Percentiles rank a stretch among this genome's conserved stretches.
phyloP scores from a whole-genome alignment of 345 rosid genomes.

The Orychophragmus violaceus region DNA sequence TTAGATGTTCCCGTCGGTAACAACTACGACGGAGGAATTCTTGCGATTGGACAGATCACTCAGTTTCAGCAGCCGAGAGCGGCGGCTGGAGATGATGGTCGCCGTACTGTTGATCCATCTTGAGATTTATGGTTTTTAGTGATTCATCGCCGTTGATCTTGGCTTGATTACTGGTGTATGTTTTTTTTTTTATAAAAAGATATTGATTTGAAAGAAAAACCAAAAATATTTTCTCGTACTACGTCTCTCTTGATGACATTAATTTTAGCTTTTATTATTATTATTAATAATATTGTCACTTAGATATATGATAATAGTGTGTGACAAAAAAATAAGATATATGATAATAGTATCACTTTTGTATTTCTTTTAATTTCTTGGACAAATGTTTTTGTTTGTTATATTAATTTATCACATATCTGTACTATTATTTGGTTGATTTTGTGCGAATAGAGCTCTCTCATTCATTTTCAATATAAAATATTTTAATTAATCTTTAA shows the following conservation, averaged over 20 bases:
- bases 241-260: slow-evolving; percentile 20
- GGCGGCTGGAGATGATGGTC: slow-evolving; percentile 66
- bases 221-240: not conserved
- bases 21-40: slow-evolving; percentile 55
- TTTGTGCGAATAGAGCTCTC: too few relatives aligned
- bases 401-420: too few relatives aligned
- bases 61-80: slow-evolving; percentile 88
- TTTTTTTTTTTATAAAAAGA: not conserved
- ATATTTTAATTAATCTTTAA: too few relatives aligned
- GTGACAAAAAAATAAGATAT: too few relatives aligned
- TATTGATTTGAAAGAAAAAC: slow-evolving; percentile 9
- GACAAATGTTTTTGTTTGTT: not conserved
- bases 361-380: slow-evolving; percentile 10
- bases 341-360: too few relatives aligned
- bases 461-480: too few relatives aligned
- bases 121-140: slow-evolving; percentile 37
- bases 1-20: slow-evolving; percentile 39
- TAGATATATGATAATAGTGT: slow-evolving; percentile 21
- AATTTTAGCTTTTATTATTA: not conserved
- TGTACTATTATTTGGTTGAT: too few relatives aligned
- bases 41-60: slow-evolving; percentile 71
- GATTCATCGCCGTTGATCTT: slow-evolving; percentile 7
- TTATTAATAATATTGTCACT: slow-evolving; percentile 5
- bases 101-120: slow-evolving; percentile 81
- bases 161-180: slow-evolving; percentile 6